Percentiles rank a stretch among this genome's conserved stretches.
Evolutionary conservation across 2,329 filamentous ascomycete species (phyloP).

Genomic region (Drechslerella stenobrocha): DNA sequence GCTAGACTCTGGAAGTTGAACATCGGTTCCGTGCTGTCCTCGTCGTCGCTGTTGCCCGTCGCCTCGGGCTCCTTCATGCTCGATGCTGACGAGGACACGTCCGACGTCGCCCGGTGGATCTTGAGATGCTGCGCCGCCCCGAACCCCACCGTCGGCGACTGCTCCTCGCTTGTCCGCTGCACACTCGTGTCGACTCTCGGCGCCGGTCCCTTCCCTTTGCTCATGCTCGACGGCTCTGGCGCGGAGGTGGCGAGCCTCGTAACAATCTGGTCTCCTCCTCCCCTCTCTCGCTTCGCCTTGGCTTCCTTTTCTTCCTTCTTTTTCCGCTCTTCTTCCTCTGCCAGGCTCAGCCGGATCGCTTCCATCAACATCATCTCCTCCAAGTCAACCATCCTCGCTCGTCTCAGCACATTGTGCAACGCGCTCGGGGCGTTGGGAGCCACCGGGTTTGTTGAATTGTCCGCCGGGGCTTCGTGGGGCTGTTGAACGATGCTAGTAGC

Average conservation of each 20-base stretch:
- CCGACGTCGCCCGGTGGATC: conserved; percentile 43
- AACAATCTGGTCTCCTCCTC: conserved; percentile 55
- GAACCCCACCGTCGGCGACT: conserved; percentile 31
- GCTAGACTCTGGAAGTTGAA: conserved; percentile 90
- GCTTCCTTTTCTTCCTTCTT: conserved; percentile 82
- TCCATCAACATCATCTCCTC: conserved; percentile 99
- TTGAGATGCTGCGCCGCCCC: conserved; percentile 28
- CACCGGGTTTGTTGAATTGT: background rate
- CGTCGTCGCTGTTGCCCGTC: conserved; percentile 48
- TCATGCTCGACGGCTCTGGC: conserved; percentile 28
- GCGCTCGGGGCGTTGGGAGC: conserved; percentile 56
- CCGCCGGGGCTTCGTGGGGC: conserved; percentile 53
- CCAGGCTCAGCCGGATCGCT: conserved; percentile 86
- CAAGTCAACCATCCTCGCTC: conserved; percentile 76
- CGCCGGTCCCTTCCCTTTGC: conserved; percentile 35
- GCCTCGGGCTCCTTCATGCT: conserved; percentile 47
- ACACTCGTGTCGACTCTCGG: conserved; percentile 22
- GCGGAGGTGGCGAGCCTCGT: conserved; percentile 45
- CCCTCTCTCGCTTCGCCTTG: conserved; percentile 81
- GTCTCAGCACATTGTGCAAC: conserved; percentile 60
- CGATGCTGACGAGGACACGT: conserved; percentile 43
- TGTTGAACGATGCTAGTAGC: conserved; percentile 24
- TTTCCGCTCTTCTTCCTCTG: conserved; percentile 88
- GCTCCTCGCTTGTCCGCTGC: conserved; percentile 32
- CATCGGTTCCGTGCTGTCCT: conserved; percentile 67